Evolutionary conservation across 129 eudicot genomes (phyloP).

Genomic region (Tanacetum coccineum): DNA sequence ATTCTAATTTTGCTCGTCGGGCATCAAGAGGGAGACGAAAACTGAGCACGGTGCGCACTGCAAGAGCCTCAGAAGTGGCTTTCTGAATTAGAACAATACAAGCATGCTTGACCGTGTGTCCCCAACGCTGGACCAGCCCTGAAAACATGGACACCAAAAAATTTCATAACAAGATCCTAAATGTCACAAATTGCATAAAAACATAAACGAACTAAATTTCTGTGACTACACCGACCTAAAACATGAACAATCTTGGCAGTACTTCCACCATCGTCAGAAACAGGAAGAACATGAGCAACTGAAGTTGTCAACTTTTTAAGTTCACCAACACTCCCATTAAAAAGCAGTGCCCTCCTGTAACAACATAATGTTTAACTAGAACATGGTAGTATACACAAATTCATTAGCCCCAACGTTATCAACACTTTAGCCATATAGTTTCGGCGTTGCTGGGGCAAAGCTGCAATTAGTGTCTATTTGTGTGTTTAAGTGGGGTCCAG

Average conservation of each 20-base stretch:
- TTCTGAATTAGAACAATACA: slow-evolving; percentile 82
- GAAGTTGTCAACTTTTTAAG: slow-evolving; percentile 69
- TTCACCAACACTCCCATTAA: slow-evolving; percentile 94
- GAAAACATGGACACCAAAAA: slow-evolving; percentile 26
- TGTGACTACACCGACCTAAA: slow-evolving; percentile 73
- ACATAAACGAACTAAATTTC: too few relatives aligned
- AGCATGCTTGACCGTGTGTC: slow-evolving; percentile 94
- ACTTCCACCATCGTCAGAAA: too few relatives aligned
- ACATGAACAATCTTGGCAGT: slow-evolving; percentile 99
- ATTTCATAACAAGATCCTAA: too few relatives aligned
- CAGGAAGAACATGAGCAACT: too few relatives aligned
- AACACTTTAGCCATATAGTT: too few relatives aligned
- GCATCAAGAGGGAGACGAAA: too few relatives aligned
- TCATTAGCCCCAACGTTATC: too few relatives aligned
- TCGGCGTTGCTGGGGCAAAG: too few relatives aligned
- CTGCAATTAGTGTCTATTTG: too few relatives aligned
- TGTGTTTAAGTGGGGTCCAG: too few relatives aligned
- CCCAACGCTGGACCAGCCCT: slow-evolving; percentile 99
- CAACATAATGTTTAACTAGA: too few relatives aligned
- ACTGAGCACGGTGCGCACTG: slow-evolving; percentile 82
- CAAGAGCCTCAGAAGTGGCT: slow-evolving; percentile 90
- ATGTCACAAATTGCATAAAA: neutral
- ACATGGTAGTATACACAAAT: too few relatives aligned
- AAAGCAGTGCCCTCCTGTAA: slow-evolving; percentile 98
- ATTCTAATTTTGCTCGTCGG: slow-evolving; percentile 73